Evolutionary conservation across 495 filamentous ascomycete species (phyloP), one percentile per base, ranked within the genome.

Genomic region (Daldinia childiae): DNA sequence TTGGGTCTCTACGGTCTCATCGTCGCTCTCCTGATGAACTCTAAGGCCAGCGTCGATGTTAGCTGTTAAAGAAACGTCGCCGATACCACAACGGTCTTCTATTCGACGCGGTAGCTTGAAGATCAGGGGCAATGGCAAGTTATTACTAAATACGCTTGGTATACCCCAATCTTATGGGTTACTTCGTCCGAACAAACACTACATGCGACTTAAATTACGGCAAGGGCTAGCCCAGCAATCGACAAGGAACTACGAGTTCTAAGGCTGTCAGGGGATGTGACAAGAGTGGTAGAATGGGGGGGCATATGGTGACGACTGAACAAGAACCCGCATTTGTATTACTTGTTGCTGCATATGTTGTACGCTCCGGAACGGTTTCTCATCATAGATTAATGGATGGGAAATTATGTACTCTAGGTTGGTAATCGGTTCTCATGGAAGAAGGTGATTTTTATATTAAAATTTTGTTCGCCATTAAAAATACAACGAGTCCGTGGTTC

Each of bases 21-120:
- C 78, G 95, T 99, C 68, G 95, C 95, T 67, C 91, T 99, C 74
- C 90, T 99, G 74, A 98, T 99, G 95, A 99, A 98, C 91, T 94
- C 95, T 62, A 92, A 91, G 83, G 87, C 88, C 24, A 80, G 78
- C 21, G 85, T 87, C 68, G 86, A 83, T 64, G 76, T 73, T 34
- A 83, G 81, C 66, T 87, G 82, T 75, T 80, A 74, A 69, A 58
- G 36, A 36, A 55, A 51, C 24, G 9, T 54, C 21, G 21, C 12
- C 6, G 19, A 57, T 19, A 52, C 26, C 19, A 21, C 32, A 45
- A 39, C 57, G 17, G 38, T n/a, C 52, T 66, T 43, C 29, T 66
- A 59, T 27, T 56, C 61, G 64, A 48, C 43, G 48, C 43, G 24
- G 62, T 57, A 63, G 63, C 66, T 65, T 34, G 30, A n/a, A 55